Base-by-base conservation (phyloP, 2,329 filamentous ascomycete species). In the Colletotrichum sp. region DNA sequence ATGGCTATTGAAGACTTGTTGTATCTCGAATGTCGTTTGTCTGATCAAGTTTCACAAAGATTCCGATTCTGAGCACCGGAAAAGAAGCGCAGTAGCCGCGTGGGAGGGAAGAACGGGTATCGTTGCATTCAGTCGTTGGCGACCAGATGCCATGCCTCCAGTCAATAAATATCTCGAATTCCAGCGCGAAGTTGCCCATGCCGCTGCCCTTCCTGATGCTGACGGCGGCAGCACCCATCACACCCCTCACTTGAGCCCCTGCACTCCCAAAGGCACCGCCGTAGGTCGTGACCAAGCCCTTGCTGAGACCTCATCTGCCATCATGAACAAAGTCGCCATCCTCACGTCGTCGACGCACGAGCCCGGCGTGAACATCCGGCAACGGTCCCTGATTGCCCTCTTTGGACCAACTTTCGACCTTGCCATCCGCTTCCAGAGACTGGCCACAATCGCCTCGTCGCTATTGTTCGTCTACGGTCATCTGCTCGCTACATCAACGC, bases 281-380 rank as follows among this genome's bases (percentile, higher is more conserved):
- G 36, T 69, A 69, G 70, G 64, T 76, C 70, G 74, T 73, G 63
- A 69, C 6, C 64, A 69, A 32, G 49, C 65, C 70, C 71, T 74
- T 69, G 74, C 49, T 39, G 74, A 76, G 64, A 74, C 74, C 65
- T 76, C 74, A 13, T 57, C 72, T 59, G 71, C 62, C 72, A 75
- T 76, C 76, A 83, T 85, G 84, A 83, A 84, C 78, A 84, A 85
- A 76, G 80, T 84, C 76, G 81, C 80, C 68, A 81, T 87, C 78
- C 82, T 87, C 71, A 83, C 86, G 59, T 81, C 84, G 77, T 84
- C 85, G 64, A 83, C 78, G 62, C 83, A 83, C 80, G 83, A 85
- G 78, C 82, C 84, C 5, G 77, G 77, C 10, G 80, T 80, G 30
- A 79, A 80, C 44, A 76, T 81, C 63, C 78, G 80, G 63, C 82